Evolutionary conservation across 352 stramenopile genomes (phyloP).

Genomic region (Phytopythium cucurbitacearum): DNA sequence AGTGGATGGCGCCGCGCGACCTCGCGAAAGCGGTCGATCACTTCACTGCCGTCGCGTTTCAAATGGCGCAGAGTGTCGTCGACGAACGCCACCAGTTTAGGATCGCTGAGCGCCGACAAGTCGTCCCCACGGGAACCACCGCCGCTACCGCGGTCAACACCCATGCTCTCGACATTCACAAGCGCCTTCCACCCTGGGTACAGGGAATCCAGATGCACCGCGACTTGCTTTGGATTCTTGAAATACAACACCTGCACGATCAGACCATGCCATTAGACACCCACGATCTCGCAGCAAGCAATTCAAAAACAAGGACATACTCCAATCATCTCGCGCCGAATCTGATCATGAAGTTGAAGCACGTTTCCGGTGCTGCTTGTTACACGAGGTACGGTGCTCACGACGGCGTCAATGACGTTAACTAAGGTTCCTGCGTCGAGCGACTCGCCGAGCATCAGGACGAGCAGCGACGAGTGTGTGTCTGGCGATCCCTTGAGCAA

Average conservation of each 20-base stretch:
- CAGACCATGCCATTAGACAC: slow-evolving; percentile 2
- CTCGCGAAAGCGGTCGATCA: slow-evolving; percentile 59
- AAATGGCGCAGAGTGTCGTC: slow-evolving; percentile 47
- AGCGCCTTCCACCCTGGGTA: slow-evolving; percentile 57
- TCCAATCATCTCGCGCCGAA: slow-evolving; percentile 39
- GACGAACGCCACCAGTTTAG: slow-evolving; percentile 25
- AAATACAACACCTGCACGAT: slow-evolving; percentile 51
- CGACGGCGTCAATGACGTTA: slow-evolving; percentile 39
- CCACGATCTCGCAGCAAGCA: not conserved
- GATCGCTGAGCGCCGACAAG: not conserved
- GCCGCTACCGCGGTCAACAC: slow-evolving; percentile 5
- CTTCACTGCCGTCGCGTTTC: slow-evolving; percentile 34
- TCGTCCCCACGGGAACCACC: slow-evolving; percentile 11
- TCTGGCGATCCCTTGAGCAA: not conserved
- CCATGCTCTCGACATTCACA: slow-evolving; percentile 13
- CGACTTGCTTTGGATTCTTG: slow-evolving; percentile 40
- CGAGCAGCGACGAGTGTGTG: slow-evolving; percentile 6
- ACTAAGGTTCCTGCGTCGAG: slow-evolving; percentile 23
- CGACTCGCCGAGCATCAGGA: slow-evolving; percentile 21
- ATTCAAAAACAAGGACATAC: slow-evolving; percentile 19
- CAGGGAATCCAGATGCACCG: slow-evolving; percentile 39
- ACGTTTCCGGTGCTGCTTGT: slow-evolving; percentile 3
- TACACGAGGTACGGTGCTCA: slow-evolving; percentile 33
- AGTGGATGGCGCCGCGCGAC: slow-evolving; percentile 47
- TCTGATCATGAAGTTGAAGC: slow-evolving; percentile 10